phyloP scores from a whole-genome alignment of 257 asterid genomes.

The Capsicum pubescens region DNA sequence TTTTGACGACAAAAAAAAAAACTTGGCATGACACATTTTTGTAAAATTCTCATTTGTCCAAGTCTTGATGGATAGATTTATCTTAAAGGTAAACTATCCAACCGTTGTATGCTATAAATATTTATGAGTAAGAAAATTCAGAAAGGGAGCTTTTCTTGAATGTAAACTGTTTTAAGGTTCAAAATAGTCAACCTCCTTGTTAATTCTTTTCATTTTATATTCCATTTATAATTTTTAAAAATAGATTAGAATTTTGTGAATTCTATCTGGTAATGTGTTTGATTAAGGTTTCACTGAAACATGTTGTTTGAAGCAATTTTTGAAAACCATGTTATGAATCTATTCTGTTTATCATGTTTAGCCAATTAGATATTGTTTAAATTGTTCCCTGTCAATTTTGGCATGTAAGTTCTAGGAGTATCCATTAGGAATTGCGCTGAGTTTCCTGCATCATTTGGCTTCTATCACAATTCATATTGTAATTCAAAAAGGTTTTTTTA shows the following conservation, averaged over 20 bases:
- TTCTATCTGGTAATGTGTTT: neutral
- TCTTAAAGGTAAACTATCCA: no score
- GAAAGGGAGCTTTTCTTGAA: neutral
- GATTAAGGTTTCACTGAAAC: neutral
- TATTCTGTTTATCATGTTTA: neutral
- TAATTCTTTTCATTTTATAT: neutral
- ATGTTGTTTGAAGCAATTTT: neutral
- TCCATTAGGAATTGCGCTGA: no score
- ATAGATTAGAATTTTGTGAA: neutral
- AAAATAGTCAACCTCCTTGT: neutral
- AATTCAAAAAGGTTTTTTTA: no score
- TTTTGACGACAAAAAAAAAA: no score
- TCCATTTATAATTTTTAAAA: neutral
- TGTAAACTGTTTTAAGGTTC: neutral
- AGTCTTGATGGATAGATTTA: no score
- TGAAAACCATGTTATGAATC: neutral
- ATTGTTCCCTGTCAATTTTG: neutral
- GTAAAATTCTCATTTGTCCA: no score
- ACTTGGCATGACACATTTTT: no score
- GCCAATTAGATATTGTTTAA: neutral
- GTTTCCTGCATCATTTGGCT: no score
- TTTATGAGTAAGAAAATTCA: no score
- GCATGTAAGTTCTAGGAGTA: no score
- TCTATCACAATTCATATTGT: no score
- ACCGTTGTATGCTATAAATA: no score